Percentiles rank a stretch among this genome's conserved stretches.
These are phyloP conservation scores for Calonectria pseudoreteaudii DNA, from an alignment of 2,329 filamentous ascomycete species.

Conservation along the genomic window DNA sequence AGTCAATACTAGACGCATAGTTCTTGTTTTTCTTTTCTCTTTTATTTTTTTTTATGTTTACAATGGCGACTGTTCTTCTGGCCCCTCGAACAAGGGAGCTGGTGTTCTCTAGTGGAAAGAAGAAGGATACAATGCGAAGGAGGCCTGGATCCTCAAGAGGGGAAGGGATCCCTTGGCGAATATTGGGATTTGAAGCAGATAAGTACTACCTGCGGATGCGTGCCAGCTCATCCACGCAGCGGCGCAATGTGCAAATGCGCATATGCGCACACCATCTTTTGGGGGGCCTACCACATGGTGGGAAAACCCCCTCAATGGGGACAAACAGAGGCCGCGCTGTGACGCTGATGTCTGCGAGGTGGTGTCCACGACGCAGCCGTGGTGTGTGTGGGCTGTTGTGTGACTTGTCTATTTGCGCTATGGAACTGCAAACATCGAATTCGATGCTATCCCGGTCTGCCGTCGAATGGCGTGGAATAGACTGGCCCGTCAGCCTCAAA, in stretches of 20 bases:
- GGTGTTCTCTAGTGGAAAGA: not conserved
- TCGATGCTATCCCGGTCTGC: not conserved
- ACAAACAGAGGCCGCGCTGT: not conserved
- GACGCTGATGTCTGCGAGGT: not conserved
- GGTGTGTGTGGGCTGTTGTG: conserved; percentile 31
- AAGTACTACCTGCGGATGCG: conserved; percentile 19
- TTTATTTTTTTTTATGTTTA: not conserved
- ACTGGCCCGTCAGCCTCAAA: not conserved
- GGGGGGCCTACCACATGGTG: conserved; percentile 4
- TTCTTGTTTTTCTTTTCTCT: not conserved
- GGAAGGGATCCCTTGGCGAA: not conserved
- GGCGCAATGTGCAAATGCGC: conserved; percentile 17
- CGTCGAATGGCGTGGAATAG: not conserved
- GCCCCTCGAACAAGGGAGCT: not conserved
- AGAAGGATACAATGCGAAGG: not conserved
- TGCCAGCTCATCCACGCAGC: conserved; percentile 21
- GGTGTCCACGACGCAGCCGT: not conserved
- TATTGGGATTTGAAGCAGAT: not conserved
- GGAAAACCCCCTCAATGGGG: conserved; percentile 7
- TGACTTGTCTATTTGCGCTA: conserved; percentile 34
- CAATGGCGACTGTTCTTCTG: not conserved
- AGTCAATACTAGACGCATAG: conserved; percentile 25
- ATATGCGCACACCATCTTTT: conserved; percentile 19
- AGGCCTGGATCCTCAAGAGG: conserved; percentile 12
- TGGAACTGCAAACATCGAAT: conserved; percentile 24